Base-by-base conservation (phyloP, 805 yeast genomes). In the Dipodascopsis uninucleata region DNA sequence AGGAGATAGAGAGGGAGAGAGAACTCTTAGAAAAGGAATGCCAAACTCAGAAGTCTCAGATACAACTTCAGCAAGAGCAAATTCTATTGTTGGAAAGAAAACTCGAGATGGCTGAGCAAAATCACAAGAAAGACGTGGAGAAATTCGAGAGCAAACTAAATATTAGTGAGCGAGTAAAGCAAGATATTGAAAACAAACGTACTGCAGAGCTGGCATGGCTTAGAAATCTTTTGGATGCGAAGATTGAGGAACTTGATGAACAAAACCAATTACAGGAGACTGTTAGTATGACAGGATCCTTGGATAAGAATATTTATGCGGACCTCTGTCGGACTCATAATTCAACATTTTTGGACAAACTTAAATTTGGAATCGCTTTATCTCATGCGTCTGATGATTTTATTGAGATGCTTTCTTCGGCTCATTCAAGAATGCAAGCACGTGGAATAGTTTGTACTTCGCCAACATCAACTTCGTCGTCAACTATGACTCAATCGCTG, bases 171-270 rank as follows among this genome's bases (percentile, higher is more conserved):
- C 45, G 49, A n/a, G 49, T 39, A 29, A 32, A 36, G 4, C 45
- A 41, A 5, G 53, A 49, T 17, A 31, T 39, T 22, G 29, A 34
- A n/a, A 37, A 36, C 28, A 35, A 41, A 17, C 43, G 49, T 9
- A 45, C 49, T 16, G 32, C 47, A 10, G 53, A 49, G 35, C 33
- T 49, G n/a, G 31, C 50, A n/a, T 49, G 50, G 50, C 20, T 49
- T n/a, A 39, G 37, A 34, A 36, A 38, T 5, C 17, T 50, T 9
- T 36, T 47, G n/a, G 49, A 47, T 20, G 22, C 41, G 4, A 42
- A 42, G 20, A 24, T 37, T 5, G 44, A 39, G 26, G 51, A 50
- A 29, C 49, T 50, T 2, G 55, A 50, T 22, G 45, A 40, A 31
- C 53, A 49, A 23, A 34, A 29, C 16, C 36, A 32, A 21, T 18